A percentile compares a stretch with the other conserved stretches of the same genome.
These are phyloP conservation scores for Geosmithia flava DNA, from an alignment of 2,329 filamentous ascomycete genomes.

Conservation along the genomic window DNA sequence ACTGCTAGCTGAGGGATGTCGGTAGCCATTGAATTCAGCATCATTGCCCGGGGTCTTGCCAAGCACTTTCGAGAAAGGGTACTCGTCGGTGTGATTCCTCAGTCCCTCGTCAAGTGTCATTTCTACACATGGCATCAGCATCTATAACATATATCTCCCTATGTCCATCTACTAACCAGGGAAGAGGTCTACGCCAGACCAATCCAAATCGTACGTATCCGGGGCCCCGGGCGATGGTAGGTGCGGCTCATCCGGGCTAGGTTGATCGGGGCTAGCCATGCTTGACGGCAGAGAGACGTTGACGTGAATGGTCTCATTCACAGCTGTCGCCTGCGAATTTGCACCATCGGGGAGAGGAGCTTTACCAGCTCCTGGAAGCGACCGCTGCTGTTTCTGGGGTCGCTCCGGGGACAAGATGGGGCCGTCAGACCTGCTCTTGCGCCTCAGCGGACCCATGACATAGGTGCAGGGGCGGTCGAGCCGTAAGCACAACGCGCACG, in stretches of 20 bases:
- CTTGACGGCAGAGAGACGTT: not conserved
- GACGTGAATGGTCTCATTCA: not conserved
- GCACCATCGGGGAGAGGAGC: too few relatives aligned
- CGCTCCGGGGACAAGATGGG: not conserved
- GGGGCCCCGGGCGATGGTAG: not conserved
- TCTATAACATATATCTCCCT: too few relatives aligned
- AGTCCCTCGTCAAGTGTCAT: not conserved
- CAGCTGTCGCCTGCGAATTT: not conserved
- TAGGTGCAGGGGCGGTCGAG: conserved; percentile 7
- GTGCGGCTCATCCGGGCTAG: not conserved
- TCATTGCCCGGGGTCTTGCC: not conserved
- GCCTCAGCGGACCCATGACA: conserved; percentile 7
- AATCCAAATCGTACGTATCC: conserved; percentile 2
- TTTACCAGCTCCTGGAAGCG: not conserved
- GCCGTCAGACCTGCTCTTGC: conserved; percentile 1
- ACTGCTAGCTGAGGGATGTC: not conserved
- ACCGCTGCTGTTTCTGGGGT: not conserved
- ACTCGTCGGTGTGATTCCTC: not conserved
- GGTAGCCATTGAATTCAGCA: not conserved
- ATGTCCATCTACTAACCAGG: not conserved
- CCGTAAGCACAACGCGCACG: conserved; percentile 8
- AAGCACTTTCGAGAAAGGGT: not conserved
- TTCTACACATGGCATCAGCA: not conserved
- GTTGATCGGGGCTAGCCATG: not conserved
- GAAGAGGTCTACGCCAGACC: not conserved